Evolutionary conservation across 2,329 filamentous ascomycete genomes (phyloP).

Genomic region (Diaporthe sp.): DNA sequence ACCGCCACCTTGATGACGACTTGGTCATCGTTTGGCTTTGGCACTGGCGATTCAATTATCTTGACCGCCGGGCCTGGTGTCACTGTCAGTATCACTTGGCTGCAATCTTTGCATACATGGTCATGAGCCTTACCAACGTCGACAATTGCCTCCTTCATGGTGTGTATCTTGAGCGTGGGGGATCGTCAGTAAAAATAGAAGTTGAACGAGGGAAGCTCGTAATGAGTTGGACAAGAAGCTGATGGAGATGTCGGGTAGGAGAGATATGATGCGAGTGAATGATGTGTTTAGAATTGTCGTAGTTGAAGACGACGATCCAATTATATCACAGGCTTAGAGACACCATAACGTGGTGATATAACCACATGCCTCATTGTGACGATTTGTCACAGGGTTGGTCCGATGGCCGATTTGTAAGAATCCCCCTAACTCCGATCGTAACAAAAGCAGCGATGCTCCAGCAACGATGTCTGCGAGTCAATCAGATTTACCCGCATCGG

Average conservation of each 20-base stretch:
- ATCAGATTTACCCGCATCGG: neutral
- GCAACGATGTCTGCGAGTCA: neutral
- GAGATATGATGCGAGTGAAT: neutral
- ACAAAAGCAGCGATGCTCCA: neutral
- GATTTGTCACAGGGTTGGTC: neutral
- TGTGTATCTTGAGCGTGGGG: neutral
- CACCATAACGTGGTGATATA: neutral
- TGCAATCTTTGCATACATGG: too few relatives aligned
- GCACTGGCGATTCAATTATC: slow-evolving; percentile 56
- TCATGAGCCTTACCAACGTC: neutral
- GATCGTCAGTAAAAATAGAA: neutral
- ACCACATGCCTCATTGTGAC: slow-evolving; percentile 2
- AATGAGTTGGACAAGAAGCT: neutral
- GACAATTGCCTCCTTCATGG: slow-evolving; percentile 37
- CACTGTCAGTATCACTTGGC: neutral
- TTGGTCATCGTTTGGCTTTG: slow-evolving; percentile 53
- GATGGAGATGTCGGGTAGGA: neutral
- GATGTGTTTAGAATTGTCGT: neutral
- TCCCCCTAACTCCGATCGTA: neutral
- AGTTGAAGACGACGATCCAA: neutral
- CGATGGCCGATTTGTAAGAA: slow-evolving; percentile 11
- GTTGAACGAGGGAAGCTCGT: too few relatives aligned
- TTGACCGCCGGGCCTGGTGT: slow-evolving; percentile 49
- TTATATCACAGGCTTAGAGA: neutral
- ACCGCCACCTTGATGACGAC: slow-evolving; percentile 58